phyloP scores from a whole-genome alignment of 768 basidiomycete species.

The Mycena chlorophos region DNA sequence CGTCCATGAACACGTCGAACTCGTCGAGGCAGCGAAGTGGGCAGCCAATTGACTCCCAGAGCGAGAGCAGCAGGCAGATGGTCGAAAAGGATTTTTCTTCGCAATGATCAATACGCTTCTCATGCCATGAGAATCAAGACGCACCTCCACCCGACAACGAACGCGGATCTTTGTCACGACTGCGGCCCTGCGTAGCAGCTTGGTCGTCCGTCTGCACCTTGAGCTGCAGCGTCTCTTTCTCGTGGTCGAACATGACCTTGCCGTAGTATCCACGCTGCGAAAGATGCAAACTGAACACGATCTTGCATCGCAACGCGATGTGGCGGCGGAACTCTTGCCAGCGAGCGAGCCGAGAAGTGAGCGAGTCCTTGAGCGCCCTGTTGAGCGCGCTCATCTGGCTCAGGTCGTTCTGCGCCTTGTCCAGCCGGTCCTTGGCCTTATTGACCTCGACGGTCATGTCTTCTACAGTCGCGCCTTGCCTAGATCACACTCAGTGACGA shows the following conservation, averaged over 20 bases:
- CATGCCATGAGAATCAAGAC: no score
- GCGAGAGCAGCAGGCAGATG: constrained; percentile 86
- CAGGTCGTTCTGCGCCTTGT: constrained; percentile 62
- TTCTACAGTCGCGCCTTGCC: background rate
- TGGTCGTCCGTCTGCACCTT: constrained; percentile 84
- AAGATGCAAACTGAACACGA: constrained; percentile 80
- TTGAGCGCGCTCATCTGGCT: constrained; percentile 64
- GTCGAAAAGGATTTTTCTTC: constrained; percentile 98
- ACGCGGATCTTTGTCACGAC: constrained; percentile 77
- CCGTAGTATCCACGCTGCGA: constrained; percentile 87
- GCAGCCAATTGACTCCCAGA: constrained; percentile 96
- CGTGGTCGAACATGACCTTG: constrained; percentile 85
- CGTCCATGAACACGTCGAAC: constrained; percentile 98
- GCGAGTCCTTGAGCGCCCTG: constrained; percentile 64
- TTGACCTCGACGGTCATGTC: no score
- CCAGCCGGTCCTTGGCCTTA: constrained; percentile 57
- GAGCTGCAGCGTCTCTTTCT: constrained; percentile 58
- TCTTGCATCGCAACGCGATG: constrained; percentile 84
- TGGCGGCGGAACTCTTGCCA: constrained; percentile 90
- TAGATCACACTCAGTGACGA: constrained; percentile 3
- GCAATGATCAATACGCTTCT: no score
- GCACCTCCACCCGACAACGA: constrained; percentile 90
- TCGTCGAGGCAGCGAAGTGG: constrained; percentile 95
- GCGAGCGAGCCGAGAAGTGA: constrained; percentile 61
- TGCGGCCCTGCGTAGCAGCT: constrained; percentile 52